These are phyloP conservation scores for Termitomyces titanicus DNA, from an alignment of 768 basidiomycete species.

Conservation along the genomic window DNA sequence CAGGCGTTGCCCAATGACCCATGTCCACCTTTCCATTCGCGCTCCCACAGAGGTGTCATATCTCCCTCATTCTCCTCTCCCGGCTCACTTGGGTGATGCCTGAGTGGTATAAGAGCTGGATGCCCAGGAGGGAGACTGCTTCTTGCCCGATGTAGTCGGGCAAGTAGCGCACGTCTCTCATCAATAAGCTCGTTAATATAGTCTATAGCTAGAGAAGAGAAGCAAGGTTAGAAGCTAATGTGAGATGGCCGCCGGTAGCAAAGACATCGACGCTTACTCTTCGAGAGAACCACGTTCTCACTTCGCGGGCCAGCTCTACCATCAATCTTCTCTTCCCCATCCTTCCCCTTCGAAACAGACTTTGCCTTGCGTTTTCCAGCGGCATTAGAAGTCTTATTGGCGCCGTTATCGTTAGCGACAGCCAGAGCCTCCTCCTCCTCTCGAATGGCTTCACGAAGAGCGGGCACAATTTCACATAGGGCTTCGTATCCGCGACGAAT, in stretches of 20 bases:
- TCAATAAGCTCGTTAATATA: constrained; percentile 67
- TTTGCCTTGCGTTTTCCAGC: constrained; percentile 45
- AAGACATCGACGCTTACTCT: constrained; percentile 55
- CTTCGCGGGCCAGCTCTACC: constrained; percentile 88
- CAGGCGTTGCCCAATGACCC: constrained; percentile 42
- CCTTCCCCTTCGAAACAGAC: constrained; percentile 34
- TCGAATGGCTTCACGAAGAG: constrained; percentile 74
- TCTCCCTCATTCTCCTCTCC: constrained; percentile 6
- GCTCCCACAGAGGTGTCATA: constrained; percentile 63
- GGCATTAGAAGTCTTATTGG: constrained; percentile 19
- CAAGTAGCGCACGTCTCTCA: constrained; percentile 52
- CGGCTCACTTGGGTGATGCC: constrained; percentile 18
- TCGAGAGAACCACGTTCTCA: constrained; percentile 84
- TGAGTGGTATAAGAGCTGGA: constrained; percentile 41
- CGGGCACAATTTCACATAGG: constrained; percentile 79
- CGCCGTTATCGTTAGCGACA: constrained; percentile 18
- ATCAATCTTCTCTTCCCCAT: constrained; percentile 59
- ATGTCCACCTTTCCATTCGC: constrained; percentile 79
- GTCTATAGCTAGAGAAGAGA: constrained; percentile 66
- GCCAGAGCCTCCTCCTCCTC: constrained; percentile 61
- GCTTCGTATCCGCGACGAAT: constrained; percentile 88
- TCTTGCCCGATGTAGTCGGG: constrained; percentile 59
- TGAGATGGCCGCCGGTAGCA: background rate
- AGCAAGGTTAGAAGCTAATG: background rate
- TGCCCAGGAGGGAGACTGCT: constrained; percentile 56